phyloP scores from a whole-genome alignment of 2,329 filamentous ascomycete genomes.

The Fusarium poae region DNA sequence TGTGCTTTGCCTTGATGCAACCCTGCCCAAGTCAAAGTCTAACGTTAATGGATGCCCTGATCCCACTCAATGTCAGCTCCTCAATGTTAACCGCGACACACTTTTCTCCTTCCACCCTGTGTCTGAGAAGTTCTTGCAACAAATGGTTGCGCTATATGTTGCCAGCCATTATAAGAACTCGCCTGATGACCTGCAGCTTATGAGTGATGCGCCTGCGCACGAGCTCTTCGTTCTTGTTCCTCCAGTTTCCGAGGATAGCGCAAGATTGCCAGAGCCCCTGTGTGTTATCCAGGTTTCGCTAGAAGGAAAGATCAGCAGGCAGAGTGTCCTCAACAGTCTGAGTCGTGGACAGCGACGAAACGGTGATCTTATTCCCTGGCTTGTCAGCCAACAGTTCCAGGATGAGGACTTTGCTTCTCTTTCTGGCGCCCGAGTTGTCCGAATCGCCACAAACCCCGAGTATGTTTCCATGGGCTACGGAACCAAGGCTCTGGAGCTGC shows the following conservation, averaged over 20 bases:
- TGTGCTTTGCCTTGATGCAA: constrained; percentile 92
- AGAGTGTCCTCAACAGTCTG: constrained; percentile 90
- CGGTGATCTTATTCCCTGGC: constrained; percentile 96
- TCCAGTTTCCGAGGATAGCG: constrained; percentile 81
- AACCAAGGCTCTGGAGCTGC: constrained; percentile 85
- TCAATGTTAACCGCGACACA: constrained; percentile 96
- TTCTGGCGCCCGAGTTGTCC: constrained; percentile 90
- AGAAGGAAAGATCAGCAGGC: constrained; percentile 93
- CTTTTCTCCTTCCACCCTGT: constrained; percentile 98
- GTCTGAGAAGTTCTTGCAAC: constrained; percentile 95
- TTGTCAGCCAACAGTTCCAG: constrained; percentile 97
- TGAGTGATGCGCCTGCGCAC: constrained; percentile 97
- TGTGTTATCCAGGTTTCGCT: constrained; percentile 95
- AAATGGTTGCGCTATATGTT: constrained; percentile 98
- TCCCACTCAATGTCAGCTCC: constrained; percentile 89
- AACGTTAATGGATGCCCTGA: constrained; percentile 86
- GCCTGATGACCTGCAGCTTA: constrained; percentile 96
- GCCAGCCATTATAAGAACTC: constrained; percentile 99
- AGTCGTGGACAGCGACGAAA: constrained; percentile 89
- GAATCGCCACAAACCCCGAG: constrained; percentile 96
- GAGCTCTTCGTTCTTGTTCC: constrained; percentile 95
- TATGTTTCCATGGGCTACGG: constrained; percentile 95
- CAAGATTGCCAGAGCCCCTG: constrained; percentile 88
- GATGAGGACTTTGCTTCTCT: constrained; percentile 95
- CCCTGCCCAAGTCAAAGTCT: constrained; percentile 81